phyloP scores from a whole-genome alignment of 805 yeast genomes.

The Ogataea wickerhamii region DNA sequence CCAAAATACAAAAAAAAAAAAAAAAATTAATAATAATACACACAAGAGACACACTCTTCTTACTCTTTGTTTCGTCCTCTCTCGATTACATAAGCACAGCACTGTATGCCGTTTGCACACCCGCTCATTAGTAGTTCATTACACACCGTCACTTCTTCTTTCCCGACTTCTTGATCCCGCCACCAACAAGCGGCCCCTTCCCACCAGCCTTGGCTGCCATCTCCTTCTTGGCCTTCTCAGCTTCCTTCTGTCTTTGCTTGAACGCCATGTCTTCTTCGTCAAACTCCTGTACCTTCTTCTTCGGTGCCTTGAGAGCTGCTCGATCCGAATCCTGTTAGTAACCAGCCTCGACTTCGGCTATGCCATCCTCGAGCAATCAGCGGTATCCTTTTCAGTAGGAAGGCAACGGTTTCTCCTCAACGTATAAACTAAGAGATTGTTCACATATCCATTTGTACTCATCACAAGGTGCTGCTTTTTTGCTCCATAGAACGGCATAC shows the following conservation, averaged over 20 bases:
- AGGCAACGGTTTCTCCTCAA: slow-evolving; percentile 27
- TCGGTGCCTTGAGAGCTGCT: slow-evolving; percentile 67
- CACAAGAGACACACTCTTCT: too few relatives aligned
- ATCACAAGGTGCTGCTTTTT: slow-evolving; percentile 9
- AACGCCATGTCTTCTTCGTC: slow-evolving; percentile 90
- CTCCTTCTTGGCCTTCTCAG: slow-evolving; percentile 88
- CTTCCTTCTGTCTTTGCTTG: slow-evolving; percentile 93
- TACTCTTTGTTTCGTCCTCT: too few relatives aligned
- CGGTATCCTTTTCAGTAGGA: slow-evolving; percentile 24
- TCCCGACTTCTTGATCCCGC: slow-evolving; percentile 92
- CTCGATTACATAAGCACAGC: not conserved
- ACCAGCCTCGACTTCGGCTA: not conserved
- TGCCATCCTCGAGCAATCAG: too few relatives aligned
- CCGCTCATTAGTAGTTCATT: not conserved
- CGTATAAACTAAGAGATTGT: slow-evolving; percentile 24
- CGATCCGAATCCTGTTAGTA: not conserved
- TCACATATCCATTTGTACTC: slow-evolving; percentile 24
- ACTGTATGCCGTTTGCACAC: not conserved
- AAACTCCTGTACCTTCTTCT: slow-evolving; percentile 68
- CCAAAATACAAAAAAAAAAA: too few relatives aligned
- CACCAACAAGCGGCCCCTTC: slow-evolving; percentile 90
- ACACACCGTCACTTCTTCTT: slow-evolving; percentile 38
- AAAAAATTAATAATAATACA: too few relatives aligned
- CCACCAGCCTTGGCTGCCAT: slow-evolving; percentile 81
- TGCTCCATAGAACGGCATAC: not conserved